Evolutionary conservation across 192 early-diverging fungal species (phyloP).

Genomic region (Mortierella alpina): DNA sequence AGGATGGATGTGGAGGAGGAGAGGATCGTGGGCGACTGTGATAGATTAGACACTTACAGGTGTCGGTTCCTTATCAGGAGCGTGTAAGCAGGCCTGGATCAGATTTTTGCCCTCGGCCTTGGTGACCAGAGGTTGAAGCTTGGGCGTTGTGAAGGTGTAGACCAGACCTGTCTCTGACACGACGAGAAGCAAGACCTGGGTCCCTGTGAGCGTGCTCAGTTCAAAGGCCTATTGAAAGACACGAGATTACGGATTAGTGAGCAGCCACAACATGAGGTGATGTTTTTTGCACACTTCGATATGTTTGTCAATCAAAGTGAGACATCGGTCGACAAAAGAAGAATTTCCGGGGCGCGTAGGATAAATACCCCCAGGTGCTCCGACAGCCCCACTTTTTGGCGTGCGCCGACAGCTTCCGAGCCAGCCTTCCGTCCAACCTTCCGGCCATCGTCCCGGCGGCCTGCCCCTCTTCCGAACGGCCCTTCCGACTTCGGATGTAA

Average conservation of each 20-base stretch:
- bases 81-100: conserved; percentile 92
- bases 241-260: neutral
- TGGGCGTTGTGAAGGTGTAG: conserved; percentile 94
- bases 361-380: neutral
- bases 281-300: neutral
- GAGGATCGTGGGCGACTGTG: neutral
- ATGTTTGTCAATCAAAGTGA: neutral
- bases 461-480: neutral
- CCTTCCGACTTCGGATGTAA: neutral
- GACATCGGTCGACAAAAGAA: conserved; percentile 6
- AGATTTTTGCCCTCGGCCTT: conserved; percentile 92
- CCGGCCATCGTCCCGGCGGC: too few relatives aligned
- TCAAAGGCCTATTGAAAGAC: conserved; percentile 81
- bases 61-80: conserved; percentile 70
- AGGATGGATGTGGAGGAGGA: neutral
- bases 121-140: conserved; percentile 92
- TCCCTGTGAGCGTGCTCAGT: conserved; percentile 92
- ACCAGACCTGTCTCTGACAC: conserved; percentile 96
- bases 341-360: conserved; percentile 9
- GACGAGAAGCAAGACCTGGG: conserved; percentile 91
- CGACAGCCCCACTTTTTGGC: neutral
- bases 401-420: conserved; percentile 12
- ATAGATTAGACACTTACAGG: conserved; percentile 30
- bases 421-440: too few relatives aligned
- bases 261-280: neutral